Evolutionary conservation across 1,284 basidiomycete genomes (phyloP).

Genomic region (Blastosporella zonata): DNA sequence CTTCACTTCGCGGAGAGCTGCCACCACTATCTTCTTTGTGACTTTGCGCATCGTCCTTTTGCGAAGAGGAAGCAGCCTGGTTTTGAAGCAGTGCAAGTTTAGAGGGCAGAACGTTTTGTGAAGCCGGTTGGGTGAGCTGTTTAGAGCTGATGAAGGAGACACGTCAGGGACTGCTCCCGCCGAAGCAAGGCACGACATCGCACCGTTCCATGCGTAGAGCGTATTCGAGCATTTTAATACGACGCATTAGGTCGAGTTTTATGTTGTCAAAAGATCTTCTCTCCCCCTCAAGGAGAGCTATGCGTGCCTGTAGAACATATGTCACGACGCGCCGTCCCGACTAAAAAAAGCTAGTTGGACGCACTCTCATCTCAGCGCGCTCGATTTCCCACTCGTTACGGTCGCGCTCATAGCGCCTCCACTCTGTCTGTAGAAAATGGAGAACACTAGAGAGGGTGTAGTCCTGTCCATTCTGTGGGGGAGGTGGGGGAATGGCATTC

Average conservation of each 20-base stretch:
- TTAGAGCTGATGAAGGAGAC: conserved; percentile 61
- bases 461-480: conserved; percentile 80
- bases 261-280: conserved; percentile 95
- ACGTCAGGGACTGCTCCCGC: conserved; percentile 25
- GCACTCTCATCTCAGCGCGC: conserved; percentile 95
- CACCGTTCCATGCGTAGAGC: conserved; percentile 92
- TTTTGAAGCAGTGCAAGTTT: conserved; percentile 61
- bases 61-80: conserved; percentile 44
- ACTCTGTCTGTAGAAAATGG: conserved; percentile 97
- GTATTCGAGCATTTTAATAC: conserved; percentile 99
- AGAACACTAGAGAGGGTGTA: conserved; percentile 93
- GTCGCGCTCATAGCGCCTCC: conserved; percentile 94
- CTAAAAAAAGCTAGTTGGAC: conserved; percentile 35
- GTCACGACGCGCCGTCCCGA: conserved; percentile 24
- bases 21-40: conserved; percentile 75
- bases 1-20: conserved; percentile 80
- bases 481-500: conserved; percentile 64
- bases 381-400: conserved; percentile 99
- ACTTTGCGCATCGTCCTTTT: conserved; percentile 67
- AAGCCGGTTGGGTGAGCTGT: conserved; percentile 60
- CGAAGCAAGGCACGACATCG: conserved; percentile 29
- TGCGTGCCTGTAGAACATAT: conserved; percentile 67
- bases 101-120: conserved; percentile 51
- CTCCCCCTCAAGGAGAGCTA: conserved; percentile 97
- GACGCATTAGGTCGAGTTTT: conserved; percentile 91